phyloP scores from a whole-genome alignment of 768 basidiomycete genomes.

The Termitomyces sp. region DNA sequence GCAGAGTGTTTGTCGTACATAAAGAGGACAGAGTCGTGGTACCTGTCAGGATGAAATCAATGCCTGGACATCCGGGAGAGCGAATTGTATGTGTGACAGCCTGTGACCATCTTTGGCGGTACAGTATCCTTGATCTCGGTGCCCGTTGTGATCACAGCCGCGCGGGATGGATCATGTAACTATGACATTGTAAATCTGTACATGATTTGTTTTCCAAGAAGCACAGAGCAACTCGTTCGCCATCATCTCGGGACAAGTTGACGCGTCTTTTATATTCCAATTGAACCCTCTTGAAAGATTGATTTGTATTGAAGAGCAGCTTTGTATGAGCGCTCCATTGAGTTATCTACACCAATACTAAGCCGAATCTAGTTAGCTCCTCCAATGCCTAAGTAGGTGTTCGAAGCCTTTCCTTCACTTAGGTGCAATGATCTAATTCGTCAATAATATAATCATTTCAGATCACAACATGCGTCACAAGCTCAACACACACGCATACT shows the following conservation, averaged over 20 bases:
- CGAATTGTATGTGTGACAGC: neutral
- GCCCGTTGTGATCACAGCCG: neutral
- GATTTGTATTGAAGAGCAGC: neutral
- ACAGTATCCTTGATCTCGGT: neutral
- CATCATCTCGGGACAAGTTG: neutral
- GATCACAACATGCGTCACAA: constrained; percentile 1
- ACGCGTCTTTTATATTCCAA: too few species aligned
- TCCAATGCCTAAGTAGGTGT: too few species aligned
- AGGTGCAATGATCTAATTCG: neutral
- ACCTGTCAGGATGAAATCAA: constrained; percentile 4
- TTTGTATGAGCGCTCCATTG: neutral
- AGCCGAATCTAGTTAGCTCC: neutral
- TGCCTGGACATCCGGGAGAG: constrained; percentile 8
- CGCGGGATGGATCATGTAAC: neutral
- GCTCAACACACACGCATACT: neutral
- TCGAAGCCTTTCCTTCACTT: neutral
- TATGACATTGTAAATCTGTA: neutral
- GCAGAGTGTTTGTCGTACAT: constrained; percentile 20
- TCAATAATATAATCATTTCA: neutral
- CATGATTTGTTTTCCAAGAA: neutral
- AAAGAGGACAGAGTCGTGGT: neutral
- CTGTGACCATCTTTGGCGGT: constrained; percentile 12
- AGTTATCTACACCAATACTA: neutral
- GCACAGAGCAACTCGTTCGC: neutral
- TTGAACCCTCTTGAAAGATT: too few species aligned